Evolutionary conservation across 1,139 yeast genomes (phyloP).

Genomic region (Arxiozyma slooffiae): DNA sequence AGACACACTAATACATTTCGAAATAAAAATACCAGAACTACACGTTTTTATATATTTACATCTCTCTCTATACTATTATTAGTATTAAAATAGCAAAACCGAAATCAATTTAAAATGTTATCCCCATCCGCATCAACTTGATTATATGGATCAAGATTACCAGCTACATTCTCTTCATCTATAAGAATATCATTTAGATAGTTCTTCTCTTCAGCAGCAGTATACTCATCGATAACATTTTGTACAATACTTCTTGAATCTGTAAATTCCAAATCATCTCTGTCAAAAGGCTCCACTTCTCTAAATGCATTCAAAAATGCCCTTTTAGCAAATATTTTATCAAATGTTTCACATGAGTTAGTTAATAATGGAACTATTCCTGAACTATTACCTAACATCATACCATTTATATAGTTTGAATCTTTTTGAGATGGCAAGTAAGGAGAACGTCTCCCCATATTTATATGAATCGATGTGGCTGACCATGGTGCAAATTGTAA

Average conservation of each 20-base stretch:
- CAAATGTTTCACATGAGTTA: slow-evolving; percentile 67
- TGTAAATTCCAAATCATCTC: slow-evolving; percentile 66
- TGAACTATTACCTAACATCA: slow-evolving; percentile 72
- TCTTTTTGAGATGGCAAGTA: slow-evolving; percentile 32
- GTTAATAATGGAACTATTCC: slow-evolving; percentile 57
- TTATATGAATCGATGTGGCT: slow-evolving; percentile 69
- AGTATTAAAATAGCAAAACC: slow-evolving; percentile 1
- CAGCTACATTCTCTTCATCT: slow-evolving; percentile 30
- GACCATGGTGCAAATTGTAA: slow-evolving; percentile 82
- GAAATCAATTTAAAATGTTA: slow-evolving; percentile 7
- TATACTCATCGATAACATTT: slow-evolving; percentile 63
- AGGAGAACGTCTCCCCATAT: slow-evolving; percentile 67
- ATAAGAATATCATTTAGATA: slow-evolving; percentile 37
- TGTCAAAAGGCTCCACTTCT: slow-evolving; percentile 44
- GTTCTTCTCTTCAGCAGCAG: slow-evolving; percentile 44
- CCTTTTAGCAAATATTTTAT: slow-evolving; percentile 63
- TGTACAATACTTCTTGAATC: slow-evolving; percentile 70
- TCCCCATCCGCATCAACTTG: slow-evolving; percentile 29
- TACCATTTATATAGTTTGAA: slow-evolving; percentile 45
- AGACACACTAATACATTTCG: background rate
- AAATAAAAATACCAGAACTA: no score
- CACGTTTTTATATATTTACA: background rate
- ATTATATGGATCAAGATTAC: slow-evolving; percentile 10
- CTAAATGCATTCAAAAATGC: slow-evolving; percentile 81
- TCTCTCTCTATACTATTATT: background rate